Conservation (phyloP, 2,329 filamentous ascomycete species). For the Cercospora nicotianae region DNA sequence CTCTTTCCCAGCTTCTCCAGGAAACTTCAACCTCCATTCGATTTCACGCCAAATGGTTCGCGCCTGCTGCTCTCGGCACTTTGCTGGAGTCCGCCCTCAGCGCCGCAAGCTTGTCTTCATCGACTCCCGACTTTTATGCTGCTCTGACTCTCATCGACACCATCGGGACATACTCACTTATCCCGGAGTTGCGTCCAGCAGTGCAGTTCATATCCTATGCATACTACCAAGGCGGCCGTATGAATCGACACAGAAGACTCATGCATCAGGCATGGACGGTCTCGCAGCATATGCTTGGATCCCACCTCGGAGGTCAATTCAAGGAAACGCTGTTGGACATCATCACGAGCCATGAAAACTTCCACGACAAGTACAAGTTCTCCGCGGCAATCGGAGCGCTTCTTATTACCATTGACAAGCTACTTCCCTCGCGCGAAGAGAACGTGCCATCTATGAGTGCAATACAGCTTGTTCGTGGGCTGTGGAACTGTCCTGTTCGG, state of each 20-base stretch:
- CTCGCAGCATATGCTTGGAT: slow-evolving; percentile 33
- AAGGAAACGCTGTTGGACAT: slow-evolving; percentile 30
- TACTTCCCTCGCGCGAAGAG: slow-evolving; percentile 20
- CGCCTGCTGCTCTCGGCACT: slow-evolving; percentile 26
- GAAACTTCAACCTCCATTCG: slow-evolving; percentile 30
- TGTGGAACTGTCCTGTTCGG: slow-evolving; percentile 18
- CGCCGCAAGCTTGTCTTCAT: slow-evolving; percentile 31
- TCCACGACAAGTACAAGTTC: slow-evolving; percentile 28
- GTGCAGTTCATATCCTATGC: slow-evolving; percentile 35
- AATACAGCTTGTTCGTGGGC: slow-evolving; percentile 24
- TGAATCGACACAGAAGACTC: slow-evolving; percentile 34
- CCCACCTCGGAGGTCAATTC: slow-evolving; percentile 34
- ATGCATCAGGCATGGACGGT: slow-evolving; percentile 32
- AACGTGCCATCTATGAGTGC: slow-evolving; percentile 16
- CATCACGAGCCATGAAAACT: slow-evolving; percentile 25
- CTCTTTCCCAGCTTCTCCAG: slow-evolving; percentile 28
- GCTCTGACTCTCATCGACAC: slow-evolving; percentile 35
- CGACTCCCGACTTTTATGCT: slow-evolving; percentile 34
- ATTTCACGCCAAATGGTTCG: slow-evolving; percentile 39
- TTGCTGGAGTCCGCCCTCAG: slow-evolving; percentile 31
- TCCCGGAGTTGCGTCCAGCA: slow-evolving; percentile 29
- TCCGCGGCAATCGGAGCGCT: slow-evolving; percentile 35
- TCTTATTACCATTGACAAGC: slow-evolving; percentile 32
- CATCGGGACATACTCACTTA: slow-evolving; percentile 32
- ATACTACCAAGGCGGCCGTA: slow-evolving; percentile 36